phyloP scores from a whole-genome alignment of 75 land plant species.

The Isoetes taiwanensis region DNA sequence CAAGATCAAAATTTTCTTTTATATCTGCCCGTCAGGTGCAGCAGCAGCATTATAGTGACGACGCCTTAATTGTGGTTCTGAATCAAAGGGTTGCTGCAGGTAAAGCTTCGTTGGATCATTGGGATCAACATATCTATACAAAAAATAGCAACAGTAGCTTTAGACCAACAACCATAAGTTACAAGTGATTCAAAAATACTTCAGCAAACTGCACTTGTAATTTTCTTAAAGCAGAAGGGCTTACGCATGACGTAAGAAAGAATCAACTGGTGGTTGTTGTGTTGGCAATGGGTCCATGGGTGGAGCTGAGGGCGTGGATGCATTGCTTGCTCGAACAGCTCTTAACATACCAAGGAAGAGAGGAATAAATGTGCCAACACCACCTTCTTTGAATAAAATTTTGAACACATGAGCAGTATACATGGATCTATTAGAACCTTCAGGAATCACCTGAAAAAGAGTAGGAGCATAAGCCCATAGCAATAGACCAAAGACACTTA shows the following conservation, averaged over 20 bases:
- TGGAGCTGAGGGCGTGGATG: conserved; percentile 14
- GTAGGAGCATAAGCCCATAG: neutral
- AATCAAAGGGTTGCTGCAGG: conserved; percentile 55
- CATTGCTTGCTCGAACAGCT: conserved; percentile 18
- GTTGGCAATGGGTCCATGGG: conserved; percentile 68
- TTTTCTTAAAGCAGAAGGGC: conserved; percentile 11
- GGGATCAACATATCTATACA: conserved; percentile 76
- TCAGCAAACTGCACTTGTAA: no score
- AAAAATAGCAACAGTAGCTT: no score
- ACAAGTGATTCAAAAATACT: no score
- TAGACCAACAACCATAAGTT: no score
- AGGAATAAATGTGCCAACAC: conserved; percentile 96
- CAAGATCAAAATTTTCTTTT: no score
- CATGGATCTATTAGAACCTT: conserved; percentile 58
- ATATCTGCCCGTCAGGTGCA: conserved; percentile 23
- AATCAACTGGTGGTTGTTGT: conserved; percentile 74
- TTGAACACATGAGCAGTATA: conserved; percentile 84
- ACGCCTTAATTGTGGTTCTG: conserved; percentile 53
- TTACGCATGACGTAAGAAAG: conserved; percentile 90
- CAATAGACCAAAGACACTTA: neutral
- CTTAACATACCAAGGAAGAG: conserved; percentile 61
- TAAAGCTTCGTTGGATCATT: conserved; percentile 76
- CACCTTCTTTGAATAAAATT: conserved; percentile 95
- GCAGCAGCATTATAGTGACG: conserved; percentile 42
- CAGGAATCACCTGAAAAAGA: conserved; percentile 63